Evolutionary conservation across 2,329 filamentous ascomycete genomes (phyloP).

Genomic region (Byssothecium circinans): DNA sequence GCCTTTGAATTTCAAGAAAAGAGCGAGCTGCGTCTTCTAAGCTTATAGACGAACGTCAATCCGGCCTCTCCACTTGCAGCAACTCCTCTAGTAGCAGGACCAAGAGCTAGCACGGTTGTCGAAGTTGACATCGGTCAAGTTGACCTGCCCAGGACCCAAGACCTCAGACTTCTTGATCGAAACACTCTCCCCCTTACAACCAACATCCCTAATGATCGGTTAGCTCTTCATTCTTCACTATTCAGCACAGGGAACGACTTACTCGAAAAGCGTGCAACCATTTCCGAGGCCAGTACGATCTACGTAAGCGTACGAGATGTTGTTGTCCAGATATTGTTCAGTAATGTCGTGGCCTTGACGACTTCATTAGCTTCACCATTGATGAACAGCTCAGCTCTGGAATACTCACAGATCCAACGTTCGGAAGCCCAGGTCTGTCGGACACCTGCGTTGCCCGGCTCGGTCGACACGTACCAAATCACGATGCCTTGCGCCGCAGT

Average conservation of each 20-base stretch:
- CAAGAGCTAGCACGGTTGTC: slow-evolving; percentile 15
- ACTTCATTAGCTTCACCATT: background rate
- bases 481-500: slow-evolving; percentile 10
- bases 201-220: slow-evolving; percentile 11
- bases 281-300: slow-evolving; percentile 20
- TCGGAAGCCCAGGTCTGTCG: slow-evolving; percentile 19
- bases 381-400: background rate
- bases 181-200: slow-evolving; percentile 16
- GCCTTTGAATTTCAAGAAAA: too few species aligned
- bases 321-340: slow-evolving; percentile 17
- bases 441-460: slow-evolving; percentile 15
- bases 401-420: slow-evolving; percentile 18
- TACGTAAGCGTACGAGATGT: slow-evolving; percentile 26
- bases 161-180: slow-evolving; percentile 22
- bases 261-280: slow-evolving; percentile 24
- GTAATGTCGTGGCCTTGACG: slow-evolving; percentile 13
- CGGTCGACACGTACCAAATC: slow-evolving; percentile 19
- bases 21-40: too few species aligned
- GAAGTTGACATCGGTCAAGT: slow-evolving; percentile 21
- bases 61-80: too few species aligned
- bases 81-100: slow-evolving; percentile 6
- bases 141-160: slow-evolving; percentile 22
- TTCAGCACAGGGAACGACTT: slow-evolving; percentile 2
- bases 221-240: background rate
- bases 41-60: too few species aligned